Base-by-base conservation (phyloP, 2,329 filamentous ascomycete species). In the Ophiostoma angusticollis region DNA sequence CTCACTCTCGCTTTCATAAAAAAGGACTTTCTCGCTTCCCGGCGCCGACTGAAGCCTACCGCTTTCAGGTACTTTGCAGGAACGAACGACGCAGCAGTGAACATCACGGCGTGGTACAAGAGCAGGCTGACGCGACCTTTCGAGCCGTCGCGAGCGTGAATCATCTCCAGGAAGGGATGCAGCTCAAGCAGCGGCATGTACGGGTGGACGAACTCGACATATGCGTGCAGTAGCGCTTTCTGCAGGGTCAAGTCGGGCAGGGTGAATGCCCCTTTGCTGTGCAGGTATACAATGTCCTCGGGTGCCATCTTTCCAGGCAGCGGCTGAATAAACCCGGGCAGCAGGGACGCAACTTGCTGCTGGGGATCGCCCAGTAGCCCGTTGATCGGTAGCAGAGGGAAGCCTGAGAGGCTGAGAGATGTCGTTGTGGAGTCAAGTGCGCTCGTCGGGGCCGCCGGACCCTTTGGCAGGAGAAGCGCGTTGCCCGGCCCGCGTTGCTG, bases 101-200 rank as follows among this genome's bases (percentile, higher is more conserved):
- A 96, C 84, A 95, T 93, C 52, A 94, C 80, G 9, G 87, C 83
- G 55, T 95, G 89, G 58, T 93, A 95, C 2, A 95, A 64, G 42
- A 95, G 73, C 50, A 96, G 64, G 61, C 87, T 94, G 52, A 86
- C 70, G 54, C 77, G 78, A 9, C 80, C 78, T 49, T 74, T 68
- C 33, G 71, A 67, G 12, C 82, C 83, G 55, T 91, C 80, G 9
- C 70, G 66, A 41, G 68, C 65, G 50, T 78, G 74, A 47, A 86
- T 68, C 31, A 72, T 67, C 35, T 63, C 54, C 42, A 80, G 53
- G 49, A 79, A 70, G 55, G 74, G 60, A 56, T 75, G 58, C 52
- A 79, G 52, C 63, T 84, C 85, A 46, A 95, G 63, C 23, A 94
- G 65, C 18, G 89, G 89, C 84, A 95, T 94, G 57, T 84, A 95